Base-by-base conservation (phyloP, 169 alveolate species). In the Cryptosporidium bovis region DNA sequence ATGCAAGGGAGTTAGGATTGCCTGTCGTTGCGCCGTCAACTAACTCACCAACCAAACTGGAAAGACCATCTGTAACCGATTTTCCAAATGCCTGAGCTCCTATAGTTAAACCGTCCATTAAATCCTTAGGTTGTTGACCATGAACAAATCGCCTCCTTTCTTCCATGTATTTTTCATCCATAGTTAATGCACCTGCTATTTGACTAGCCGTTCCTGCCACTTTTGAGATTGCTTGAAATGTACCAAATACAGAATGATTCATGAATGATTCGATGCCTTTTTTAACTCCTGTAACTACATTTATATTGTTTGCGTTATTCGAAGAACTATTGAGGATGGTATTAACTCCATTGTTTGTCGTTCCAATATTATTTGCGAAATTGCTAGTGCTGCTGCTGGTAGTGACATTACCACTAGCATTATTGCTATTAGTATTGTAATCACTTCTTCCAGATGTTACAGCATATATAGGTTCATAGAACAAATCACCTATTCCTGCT, bases 1-100 rank as follows among this genome's bases (percentile, higher is more conserved):
- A 71, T 34, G 91, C 83, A 7, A 91, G 85, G 20, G 87, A 77
- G 34, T 77, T 77, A 31, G 87, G 87, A 62, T 60, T 77, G 5
- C 87, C 87, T 4, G 87, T 60, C 3, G 87, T 77, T 33, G 87
- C 87, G 15, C 87, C 87, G 24, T 77, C 87, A 31, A 77, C 48
- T 31, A 77, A 58, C 29, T 77, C 87, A 5, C 87, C 87, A 46
- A 77, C 87, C 8, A 77, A 64, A 71, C 94, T 92, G 50, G 93
- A 90, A 66, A 91, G 64, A n/a, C 94, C 94, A 7, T 92, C 94
- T 40, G 91, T 82, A 31, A 91, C 91, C 6, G 94, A 91, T 68
- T 85, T 84, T 13, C 94, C 93, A 51, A 91, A 83, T 55, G 94
- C 94, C 66, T 91, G 93, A 10, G 91, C 93, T 2, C 94, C 94